Conservation (phyloP, 176 grass and related monocot genomes). For the Cymbopogon citratus region DNA sequence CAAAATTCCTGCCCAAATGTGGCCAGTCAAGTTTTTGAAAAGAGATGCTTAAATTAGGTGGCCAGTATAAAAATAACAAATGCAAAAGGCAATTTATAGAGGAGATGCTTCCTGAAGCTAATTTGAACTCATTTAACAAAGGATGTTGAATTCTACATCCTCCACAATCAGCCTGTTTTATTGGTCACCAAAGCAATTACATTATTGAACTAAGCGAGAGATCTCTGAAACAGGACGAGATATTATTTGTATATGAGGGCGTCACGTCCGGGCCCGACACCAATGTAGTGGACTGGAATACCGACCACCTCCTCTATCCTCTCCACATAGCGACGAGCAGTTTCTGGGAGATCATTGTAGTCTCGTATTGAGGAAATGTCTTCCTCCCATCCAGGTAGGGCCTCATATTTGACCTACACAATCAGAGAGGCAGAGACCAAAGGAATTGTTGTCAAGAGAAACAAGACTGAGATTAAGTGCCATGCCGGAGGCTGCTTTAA, state of each 20-base stretch:
- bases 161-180: neutral
- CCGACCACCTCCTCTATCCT: constrained; percentile 88
- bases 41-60: neutral
- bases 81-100: neutral
- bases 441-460: neutral
- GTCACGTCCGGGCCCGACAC: constrained; percentile 77
- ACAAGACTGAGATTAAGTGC: neutral
- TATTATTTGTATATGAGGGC: constrained; percentile 96
- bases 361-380: constrained; percentile 70
- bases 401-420: constrained; percentile 82
- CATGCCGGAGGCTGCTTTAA: neutral
- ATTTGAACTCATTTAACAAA: neutral
- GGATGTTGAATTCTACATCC: neutral
- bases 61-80: neutral
- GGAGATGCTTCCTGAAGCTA: neutral
- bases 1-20: neutral
- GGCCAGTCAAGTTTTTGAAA: neutral
- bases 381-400: constrained; percentile 66
- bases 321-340: constrained; percentile 66
- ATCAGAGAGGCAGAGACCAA: constrained; percentile 35
- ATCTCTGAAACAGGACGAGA: neutral
- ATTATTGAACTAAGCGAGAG: neutral
- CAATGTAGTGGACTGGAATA: constrained; percentile 82
- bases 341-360: constrained; percentile 63
- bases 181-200: neutral